Percentiles rank a stretch among this genome's conserved stretches.
These are phyloP conservation scores for Carex parvula DNA, from an alignment of 176 grass and related monocot genomes.

Conservation along the genomic window DNA sequence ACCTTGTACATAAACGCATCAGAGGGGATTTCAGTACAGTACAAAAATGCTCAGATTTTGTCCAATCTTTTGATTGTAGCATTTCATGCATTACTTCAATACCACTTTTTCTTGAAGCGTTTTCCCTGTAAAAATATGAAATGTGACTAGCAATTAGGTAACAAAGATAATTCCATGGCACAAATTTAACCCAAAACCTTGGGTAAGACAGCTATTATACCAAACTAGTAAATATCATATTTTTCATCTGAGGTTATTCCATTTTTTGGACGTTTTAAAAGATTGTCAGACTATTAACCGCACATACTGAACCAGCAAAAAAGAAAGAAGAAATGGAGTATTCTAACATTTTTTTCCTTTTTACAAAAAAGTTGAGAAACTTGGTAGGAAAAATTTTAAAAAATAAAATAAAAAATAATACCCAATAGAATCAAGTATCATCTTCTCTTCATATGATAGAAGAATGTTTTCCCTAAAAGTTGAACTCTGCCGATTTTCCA, in stretches of 20 bases:
- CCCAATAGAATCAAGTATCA: conserved; percentile 48
- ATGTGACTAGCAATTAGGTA: conserved; percentile 16
- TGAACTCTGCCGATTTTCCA: conserved; percentile 34
- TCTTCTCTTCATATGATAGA: conserved; percentile 69
- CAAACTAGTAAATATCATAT: background rate
- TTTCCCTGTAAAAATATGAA: conserved; percentile 46
- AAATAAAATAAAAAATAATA: conserved; percentile 26
- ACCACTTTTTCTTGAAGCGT: conserved; percentile 47
- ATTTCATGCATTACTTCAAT: conserved; percentile 70
- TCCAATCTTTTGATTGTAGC: conserved; percentile 61
- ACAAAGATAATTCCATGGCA: background rate
- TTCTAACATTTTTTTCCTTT: background rate
- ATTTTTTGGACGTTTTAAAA: background rate
- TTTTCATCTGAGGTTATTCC: background rate
- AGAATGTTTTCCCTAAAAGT: conserved; percentile 79
- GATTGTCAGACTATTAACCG: background rate
- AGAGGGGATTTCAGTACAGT: conserved; percentile 58
- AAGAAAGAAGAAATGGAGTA: background rate
- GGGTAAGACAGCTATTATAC: background rate
- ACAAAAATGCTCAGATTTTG: conserved; percentile 56
- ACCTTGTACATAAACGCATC: conserved; percentile 90
- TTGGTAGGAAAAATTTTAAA: conserved; percentile 8
- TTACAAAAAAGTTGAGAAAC: background rate
- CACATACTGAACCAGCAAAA: conserved; percentile 20
- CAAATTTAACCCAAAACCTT: background rate